phyloP scores from a whole-genome alignment of 1,284 basidiomycete species.

The Apiotrichum gamsii region DNA sequence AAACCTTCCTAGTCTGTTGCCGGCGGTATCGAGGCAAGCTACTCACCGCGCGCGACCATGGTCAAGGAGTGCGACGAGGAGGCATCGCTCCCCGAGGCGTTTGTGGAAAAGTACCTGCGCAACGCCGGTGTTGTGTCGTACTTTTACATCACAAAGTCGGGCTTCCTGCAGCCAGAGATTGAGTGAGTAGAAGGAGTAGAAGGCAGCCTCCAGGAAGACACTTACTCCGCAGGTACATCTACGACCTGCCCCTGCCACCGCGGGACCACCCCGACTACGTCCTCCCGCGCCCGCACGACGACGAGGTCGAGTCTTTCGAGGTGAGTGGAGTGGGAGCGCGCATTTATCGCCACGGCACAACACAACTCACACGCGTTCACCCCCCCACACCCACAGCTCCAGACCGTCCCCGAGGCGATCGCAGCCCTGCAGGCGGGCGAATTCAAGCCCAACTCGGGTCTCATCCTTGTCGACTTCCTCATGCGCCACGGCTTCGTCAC shows the following conservation, averaged over 20 bases:
- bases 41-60: slow-evolving; percentile 65
- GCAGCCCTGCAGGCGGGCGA: slow-evolving; percentile 46
- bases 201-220: no score
- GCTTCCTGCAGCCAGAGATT: slow-evolving; percentile 68
- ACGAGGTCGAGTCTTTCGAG: slow-evolving; percentile 81
- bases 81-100: slow-evolving; percentile 63
- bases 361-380: no score
- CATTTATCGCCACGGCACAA: neutral
- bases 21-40: slow-evolving; percentile 60
- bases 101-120: slow-evolving; percentile 57
- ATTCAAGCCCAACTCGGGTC: slow-evolving; percentile 56
- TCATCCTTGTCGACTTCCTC: slow-evolving; percentile 55
- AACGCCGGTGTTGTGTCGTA: slow-evolving; percentile 46
- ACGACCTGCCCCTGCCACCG: slow-evolving; percentile 66
- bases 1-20: slow-evolving; percentile 52
- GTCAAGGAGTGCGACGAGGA: slow-evolving; percentile 93
- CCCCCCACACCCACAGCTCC: slow-evolving; percentile 31
- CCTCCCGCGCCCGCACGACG: slow-evolving; percentile 69
- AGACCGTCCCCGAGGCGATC: slow-evolving; percentile 43
- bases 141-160: slow-evolving; percentile 57
- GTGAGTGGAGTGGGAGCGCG: slow-evolving; percentile 16
- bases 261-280: slow-evolving; percentile 50
- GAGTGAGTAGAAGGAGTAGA: slow-evolving; percentile 22
- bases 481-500: slow-evolving; percentile 53
- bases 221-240: slow-evolving; percentile 55